These are phyloP conservation scores for Trypanosoma rangeli DNA, from an alignment of 208 protist species.

Conservation along the genomic window DNA sequence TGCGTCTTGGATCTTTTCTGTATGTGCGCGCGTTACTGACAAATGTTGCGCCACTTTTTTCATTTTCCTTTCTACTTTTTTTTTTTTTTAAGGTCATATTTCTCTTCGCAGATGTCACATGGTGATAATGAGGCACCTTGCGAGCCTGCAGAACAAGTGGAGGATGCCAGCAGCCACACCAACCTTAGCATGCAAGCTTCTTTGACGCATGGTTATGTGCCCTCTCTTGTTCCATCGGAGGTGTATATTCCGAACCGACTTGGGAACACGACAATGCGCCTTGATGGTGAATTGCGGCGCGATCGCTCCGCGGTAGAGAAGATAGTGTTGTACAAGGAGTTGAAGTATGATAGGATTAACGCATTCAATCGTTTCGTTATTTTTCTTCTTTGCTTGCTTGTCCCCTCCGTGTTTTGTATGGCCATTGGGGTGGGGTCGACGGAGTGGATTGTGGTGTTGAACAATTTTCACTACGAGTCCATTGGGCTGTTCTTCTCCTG, in stretches of 20 bases:
- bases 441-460: conserved; percentile 49
- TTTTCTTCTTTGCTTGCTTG: conserved; percentile 42
- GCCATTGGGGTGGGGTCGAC: conserved; percentile 50
- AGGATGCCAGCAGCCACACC: background rate
- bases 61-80: conserved; percentile 12
- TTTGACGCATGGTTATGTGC: background rate
- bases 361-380: conserved; percentile 57
- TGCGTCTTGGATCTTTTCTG: background rate
- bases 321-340: conserved; percentile 75
- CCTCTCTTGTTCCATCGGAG: background rate
- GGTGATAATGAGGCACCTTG: background rate
- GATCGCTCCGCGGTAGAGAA: conserved; percentile 40
- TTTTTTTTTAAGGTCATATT: conserved; percentile 9
- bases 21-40: background rate
- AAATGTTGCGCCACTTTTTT: background rate
- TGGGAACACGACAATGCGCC: conserved; percentile 43
- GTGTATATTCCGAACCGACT: conserved; percentile 44
- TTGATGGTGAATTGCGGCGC: conserved; percentile 32
- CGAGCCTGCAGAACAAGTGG: background rate
- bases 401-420: conserved; percentile 45
- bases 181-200: background rate
- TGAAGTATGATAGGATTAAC: conserved; percentile 79
- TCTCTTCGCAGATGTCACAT: background rate
- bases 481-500: conserved; percentile 67
- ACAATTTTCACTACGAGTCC: conserved; percentile 26